These are phyloP conservation scores for Pichia cactophila DNA, from an alignment of 1,139 yeast genomes.

Conservation along the genomic window DNA sequence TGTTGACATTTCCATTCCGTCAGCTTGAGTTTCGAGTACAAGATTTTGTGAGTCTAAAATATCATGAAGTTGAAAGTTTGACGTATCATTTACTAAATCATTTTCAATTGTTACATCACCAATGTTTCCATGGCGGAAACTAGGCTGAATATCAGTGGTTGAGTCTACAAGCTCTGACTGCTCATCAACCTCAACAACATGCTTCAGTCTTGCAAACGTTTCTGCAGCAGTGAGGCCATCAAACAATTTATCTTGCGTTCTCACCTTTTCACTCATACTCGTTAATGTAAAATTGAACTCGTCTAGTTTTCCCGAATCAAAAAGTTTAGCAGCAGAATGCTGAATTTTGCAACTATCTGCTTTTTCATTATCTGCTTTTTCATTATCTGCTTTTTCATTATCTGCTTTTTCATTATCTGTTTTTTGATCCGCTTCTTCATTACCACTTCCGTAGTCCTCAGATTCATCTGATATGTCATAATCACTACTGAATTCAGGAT, in stretches of 20 bases:
- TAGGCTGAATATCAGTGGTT: conserved; percentile 1
- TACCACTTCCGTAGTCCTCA: conserved; percentile 3
- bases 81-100: background rate
- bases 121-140: background rate
- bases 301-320: conserved; percentile 10
- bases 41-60: conserved; percentile 25
- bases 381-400: conserved; percentile 1
- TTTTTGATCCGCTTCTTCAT: conserved; percentile 3
- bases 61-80: conserved; percentile 3
- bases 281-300: conserved; percentile 15
- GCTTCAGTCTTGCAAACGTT: conserved; percentile 18
- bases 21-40: conserved; percentile 25
- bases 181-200: conserved; percentile 1
- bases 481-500: conserved; percentile 12
- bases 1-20: background rate
- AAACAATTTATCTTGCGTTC: conserved; percentile 13
- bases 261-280: conserved; percentile 18
- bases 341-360: conserved; percentile 7
- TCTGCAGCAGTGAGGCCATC: conserved; percentile 16
- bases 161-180: background rate
- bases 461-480: background rate
- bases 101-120: background rate
- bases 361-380: conserved; percentile 1
- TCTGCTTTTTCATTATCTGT: background rate
- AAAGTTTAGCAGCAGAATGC: background rate